Evolutionary conservation across 1,284 basidiomycete genomes (phyloP), one percentile per base, ranked within the genome.

Genomic region (Microbotryum intermedium): DNA sequence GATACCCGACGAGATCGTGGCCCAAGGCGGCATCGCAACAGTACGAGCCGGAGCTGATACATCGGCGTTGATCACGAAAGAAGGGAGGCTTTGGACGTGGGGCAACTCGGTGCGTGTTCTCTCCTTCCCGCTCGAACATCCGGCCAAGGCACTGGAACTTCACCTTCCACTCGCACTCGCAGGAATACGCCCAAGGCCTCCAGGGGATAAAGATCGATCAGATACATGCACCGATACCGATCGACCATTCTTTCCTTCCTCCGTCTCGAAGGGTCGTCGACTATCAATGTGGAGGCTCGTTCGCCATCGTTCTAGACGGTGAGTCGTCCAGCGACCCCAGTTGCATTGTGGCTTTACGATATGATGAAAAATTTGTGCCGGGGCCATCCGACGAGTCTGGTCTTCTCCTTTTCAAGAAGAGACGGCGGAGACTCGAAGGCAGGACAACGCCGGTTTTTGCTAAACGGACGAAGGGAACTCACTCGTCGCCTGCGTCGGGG

Each of bases 191-290:
- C 18, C 70, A 71, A 58, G 67, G 59, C 4, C 55, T 67, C 4
- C 70, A 71, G 47, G 63, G 60, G 5, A 58, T 51, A 44, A 67
- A 64, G 48, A 63, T 71, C 69, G 88, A 90, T 74, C 88, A 88
- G 25, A 84, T 84, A 2, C 85, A 88, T 72, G 85, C 85, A 29
- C 88, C 88, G 4, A 87, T 86, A 18, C 84, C 83, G 4, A 88
- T 90, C 71, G 84, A 88, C 73, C 84, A 64, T 3, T 55, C 55
- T 13, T 68, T 70, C 57, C 53, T 59, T 4, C 45, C 53, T n/a
- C 46, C 60, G 20, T 25, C 42, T 2, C 59, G 61, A n/a, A 48
- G 49, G 5, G 45, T 70, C 25, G 49, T 60, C 48, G 61, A 66
- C 43, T 66, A 62, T 50, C 59, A 62, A 30, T 67, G 62, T 53